Conservation (phyloP, 768 basidiomycete genomes). For the Saitozyma sp. region DNA sequence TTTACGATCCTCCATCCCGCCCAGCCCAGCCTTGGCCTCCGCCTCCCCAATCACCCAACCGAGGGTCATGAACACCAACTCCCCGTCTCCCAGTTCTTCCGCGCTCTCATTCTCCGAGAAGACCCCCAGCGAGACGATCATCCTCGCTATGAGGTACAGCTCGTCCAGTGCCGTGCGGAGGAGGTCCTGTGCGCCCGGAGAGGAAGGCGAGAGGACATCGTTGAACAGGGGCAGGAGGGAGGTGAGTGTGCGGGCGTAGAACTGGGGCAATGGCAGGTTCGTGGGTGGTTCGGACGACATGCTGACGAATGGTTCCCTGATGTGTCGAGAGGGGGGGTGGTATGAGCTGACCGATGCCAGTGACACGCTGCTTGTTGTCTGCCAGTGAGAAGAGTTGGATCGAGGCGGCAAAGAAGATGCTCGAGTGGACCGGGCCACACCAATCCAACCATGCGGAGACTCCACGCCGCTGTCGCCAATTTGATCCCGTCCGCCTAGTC, state of each 20-base stretch:
- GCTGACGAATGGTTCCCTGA: no score
- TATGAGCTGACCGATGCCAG: no score
- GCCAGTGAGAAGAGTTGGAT: no score
- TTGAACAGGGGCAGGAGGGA: slow-evolving; percentile 44
- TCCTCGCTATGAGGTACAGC: slow-evolving; percentile 40
- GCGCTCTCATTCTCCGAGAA: slow-evolving; percentile 52
- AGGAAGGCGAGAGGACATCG: slow-evolving; percentile 40
- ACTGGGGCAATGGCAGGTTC: slow-evolving; percentile 44
- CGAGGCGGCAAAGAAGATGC: no score
- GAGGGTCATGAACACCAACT: slow-evolving; percentile 50
- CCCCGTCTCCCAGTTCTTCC: slow-evolving; percentile 49
- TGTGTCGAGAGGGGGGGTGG: no score
- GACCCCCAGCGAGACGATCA: slow-evolving; percentile 47
- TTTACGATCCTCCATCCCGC: slow-evolving; percentile 38
- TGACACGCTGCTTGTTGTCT: no score
- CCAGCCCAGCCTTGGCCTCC: slow-evolving; percentile 38
- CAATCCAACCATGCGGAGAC: no score
- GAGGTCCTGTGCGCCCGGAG: slow-evolving; percentile 24
- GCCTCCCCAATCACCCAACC: slow-evolving; percentile 48
- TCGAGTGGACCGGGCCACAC: no score
- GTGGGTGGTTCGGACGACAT: background rate
- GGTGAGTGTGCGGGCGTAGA: slow-evolving; percentile 37
- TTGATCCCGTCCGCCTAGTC: no score
- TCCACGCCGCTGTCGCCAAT: no score
- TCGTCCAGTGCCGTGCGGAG: slow-evolving; percentile 34